Evolutionary conservation across 2,329 filamentous ascomycete species (phyloP), one percentile per base, ranked within the genome.

Genomic region (Furcasterigmium furcatum): DNA sequence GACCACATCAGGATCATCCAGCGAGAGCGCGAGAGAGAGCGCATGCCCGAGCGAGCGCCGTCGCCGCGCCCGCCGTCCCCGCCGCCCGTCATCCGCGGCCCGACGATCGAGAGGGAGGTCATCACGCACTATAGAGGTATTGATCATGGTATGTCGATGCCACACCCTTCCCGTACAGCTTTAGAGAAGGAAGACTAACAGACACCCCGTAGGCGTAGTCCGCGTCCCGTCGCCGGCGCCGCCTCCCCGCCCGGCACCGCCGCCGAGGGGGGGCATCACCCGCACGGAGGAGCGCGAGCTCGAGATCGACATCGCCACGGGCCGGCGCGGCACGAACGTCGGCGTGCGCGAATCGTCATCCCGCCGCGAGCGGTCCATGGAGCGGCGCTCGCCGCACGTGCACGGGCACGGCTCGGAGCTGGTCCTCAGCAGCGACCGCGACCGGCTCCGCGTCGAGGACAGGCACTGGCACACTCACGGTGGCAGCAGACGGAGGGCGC

Each of bases 51-150:
- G 27, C 21, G 30, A 14, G 68, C 71, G 9, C 71, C 76, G 18
- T 63, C 74, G 18, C 73, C 76, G 10, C 76, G 79, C 18, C 79
- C 80, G 4, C 73, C 76, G 12, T 76, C 77, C 9, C 74, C 77
- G n/a, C 79, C 79, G 38, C 82, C 81, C 24, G 76, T 87, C 38
- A 84, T 94, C 56, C 79, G 82, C 35, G 84, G 85, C 18, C 90
- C 90, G 27, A 87, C 85, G 1, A 89, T 95, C 55, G 88, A 92
- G 65, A 83, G 92, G 58, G 88, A 96, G 61, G 84, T 95, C 47
- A 91, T 95, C 53, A 95, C 89, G 1, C 88, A 94, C 66, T 92
- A 94, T 62, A 80, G 85, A 47, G 87, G 92, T 59, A 86, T 95
- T 55, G 88, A 95, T 59, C 89, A 95, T 67, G 91, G 88, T 89